Evolutionary conservation across 1,139 yeast species (phyloP), one percentile per base, ranked within the genome.

Genomic region (Starmera stellimalicola): DNA sequence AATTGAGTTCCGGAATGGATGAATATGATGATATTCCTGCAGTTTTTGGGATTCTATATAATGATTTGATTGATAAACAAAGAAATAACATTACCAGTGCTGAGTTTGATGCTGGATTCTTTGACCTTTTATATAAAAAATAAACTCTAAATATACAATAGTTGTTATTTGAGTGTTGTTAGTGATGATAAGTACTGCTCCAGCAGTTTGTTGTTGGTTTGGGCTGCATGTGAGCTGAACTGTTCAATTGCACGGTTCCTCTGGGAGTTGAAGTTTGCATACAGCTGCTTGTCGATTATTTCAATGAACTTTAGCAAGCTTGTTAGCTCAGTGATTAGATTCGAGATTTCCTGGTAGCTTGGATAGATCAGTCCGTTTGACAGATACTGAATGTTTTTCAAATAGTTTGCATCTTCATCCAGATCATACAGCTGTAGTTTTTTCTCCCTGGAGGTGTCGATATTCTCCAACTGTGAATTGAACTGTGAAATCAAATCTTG

Each of bases 21-120:
- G 60, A 52, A 27, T 41, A 47, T 29, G 53, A 45, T 32, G 61
- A 57, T 33, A 50, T 57, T 16, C 61, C 61, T 15, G 48, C 57
- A 20, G 51, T 55, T 10, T 57, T 55, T 36, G 61, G 61, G 1
- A 39, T 57, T 12, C 32, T 57, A 7, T 57, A 57, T 41, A 54
- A 52, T 30, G 61, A 57, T 31, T 41, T 57, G 14, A 35, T 41
- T 17, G 51, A 46, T 11, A 48, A 47, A 34, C 31, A 38, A 22
- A 32, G 23, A 0, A 31, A 20, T 1, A 35, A 38, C n/a, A 51
- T 45, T 20, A 35, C 32, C 8, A 34, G 37, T 6, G 46, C 48
- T 10, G 52, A 48, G 31, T 47, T 48, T 32, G 51, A 48, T 5
- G 30, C 26, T 6, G 52, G 46, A 7, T 48, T 46, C 36, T 48